Percentiles rank a stretch among this genome's conserved stretches.
Conservation (phyloP, 805 yeast species). For the Metschnikowia baotianmanensis region DNA sequence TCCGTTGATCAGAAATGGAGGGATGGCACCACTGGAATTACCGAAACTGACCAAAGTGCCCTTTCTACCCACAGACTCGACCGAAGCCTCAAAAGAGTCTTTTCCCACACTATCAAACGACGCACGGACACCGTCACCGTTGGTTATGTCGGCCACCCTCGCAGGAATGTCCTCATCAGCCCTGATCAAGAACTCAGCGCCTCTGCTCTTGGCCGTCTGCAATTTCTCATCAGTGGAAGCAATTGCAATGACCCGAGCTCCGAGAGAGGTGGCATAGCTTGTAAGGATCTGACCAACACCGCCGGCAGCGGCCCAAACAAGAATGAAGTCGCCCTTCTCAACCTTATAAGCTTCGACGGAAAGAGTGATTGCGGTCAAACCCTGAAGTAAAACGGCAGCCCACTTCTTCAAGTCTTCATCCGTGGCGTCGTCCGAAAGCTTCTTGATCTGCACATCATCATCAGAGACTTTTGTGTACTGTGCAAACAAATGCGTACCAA, state of each 20-base stretch:
- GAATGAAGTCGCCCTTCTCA: conserved; percentile 63
- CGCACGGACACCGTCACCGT: conserved; percentile 65
- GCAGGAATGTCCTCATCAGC: conserved; percentile 52
- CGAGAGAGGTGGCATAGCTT: conserved; percentile 59
- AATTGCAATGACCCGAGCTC: conserved; percentile 81
- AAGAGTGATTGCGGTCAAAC: conserved; percentile 76
- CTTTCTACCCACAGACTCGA: conserved; percentile 58
- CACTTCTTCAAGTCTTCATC: conserved; percentile 52
- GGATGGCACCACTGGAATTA: conserved; percentile 80
- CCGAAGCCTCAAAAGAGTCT: conserved; percentile 64
- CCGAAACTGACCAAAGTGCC: conserved; percentile 81
- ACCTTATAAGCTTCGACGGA: conserved; percentile 63
- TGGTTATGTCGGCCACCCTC: conserved; percentile 57
- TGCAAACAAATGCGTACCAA: conserved; percentile 56
- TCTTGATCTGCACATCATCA: conserved; percentile 16
- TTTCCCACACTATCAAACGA: conserved; percentile 79
- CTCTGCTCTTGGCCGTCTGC: conserved; percentile 61
- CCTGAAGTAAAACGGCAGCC: conserved; percentile 67
- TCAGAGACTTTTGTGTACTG: conserved; percentile 60
- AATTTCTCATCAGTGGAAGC: conserved; percentile 79
- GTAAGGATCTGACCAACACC: conserved; percentile 78
- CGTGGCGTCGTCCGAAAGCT: conserved; percentile 43
- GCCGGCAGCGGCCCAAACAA: conserved; percentile 94
- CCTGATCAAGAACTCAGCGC: conserved; percentile 74
- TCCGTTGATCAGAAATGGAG: conserved; percentile 52